These are phyloP conservation scores for Sisymbrium irio DNA, from an alignment of 345 rosid genomes.

Conservation along the genomic window DNA sequence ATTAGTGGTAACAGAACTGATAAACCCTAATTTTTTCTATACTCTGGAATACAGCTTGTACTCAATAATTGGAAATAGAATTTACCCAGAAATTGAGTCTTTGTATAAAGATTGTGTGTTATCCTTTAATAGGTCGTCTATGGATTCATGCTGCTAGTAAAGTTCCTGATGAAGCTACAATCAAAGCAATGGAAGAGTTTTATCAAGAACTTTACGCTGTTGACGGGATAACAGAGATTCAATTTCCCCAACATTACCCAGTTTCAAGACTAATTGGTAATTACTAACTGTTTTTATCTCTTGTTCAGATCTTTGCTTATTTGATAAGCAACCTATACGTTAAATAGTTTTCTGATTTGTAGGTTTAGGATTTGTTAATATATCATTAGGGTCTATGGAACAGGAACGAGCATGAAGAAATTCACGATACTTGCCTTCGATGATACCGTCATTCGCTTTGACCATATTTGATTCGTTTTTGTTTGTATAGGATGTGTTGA, in stretches of 20 bases:
- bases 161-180: slow-evolving; percentile 79
- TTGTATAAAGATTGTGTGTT: not conserved
- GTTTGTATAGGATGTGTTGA: slow-evolving; percentile 51
- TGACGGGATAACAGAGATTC: slow-evolving; percentile 59
- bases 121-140: slow-evolving; percentile 59
- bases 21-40: too few species aligned
- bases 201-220: slow-evolving; percentile 73
- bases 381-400: not conserved
- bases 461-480: not conserved
- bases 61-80: not conserved
- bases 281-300: too few species aligned
- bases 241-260: slow-evolving; percentile 72
- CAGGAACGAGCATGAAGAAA: too few species aligned
- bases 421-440: not conserved
- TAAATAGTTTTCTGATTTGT: not conserved
- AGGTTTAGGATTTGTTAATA: slow-evolving; percentile 41
- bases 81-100: not conserved
- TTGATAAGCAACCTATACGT: not conserved
- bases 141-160: slow-evolving; percentile 98
- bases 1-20: too few species aligned
- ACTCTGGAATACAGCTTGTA: too few species aligned
- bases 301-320: not conserved
- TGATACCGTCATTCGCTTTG: not conserved
- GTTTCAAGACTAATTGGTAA: slow-evolving; percentile 89
- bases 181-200: slow-evolving; percentile 91